Conservation (phyloP, 371 early-diverging fungal species). For the Chytridiales sp. region DNA sequence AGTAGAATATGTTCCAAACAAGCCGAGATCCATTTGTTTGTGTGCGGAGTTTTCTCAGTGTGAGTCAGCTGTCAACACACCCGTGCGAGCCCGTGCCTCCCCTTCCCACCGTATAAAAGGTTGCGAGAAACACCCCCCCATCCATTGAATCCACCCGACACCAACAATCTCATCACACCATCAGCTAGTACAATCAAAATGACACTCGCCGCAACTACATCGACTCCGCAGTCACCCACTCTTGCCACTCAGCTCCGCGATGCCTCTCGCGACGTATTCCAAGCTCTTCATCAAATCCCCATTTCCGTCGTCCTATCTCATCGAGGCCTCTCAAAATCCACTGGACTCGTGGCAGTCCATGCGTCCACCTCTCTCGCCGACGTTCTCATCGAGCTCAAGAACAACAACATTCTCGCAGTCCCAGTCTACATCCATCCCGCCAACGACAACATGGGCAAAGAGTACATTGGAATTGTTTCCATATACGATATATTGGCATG, state of each 20-base stretch:
- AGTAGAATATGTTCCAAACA: too few relatives aligned
- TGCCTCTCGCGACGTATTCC: conserved; percentile 6
- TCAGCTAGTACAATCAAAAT: neutral
- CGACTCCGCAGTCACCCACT: neutral
- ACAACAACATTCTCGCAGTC: conserved; percentile 39
- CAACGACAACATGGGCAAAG: neutral
- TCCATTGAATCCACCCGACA: neutral
- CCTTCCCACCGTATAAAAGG: neutral
- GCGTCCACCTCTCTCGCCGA: conserved; percentile 33
- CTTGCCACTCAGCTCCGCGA: neutral
- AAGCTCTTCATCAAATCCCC: conserved; percentile 18
- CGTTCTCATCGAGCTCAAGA: conserved; percentile 29
- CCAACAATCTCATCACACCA: neutral
- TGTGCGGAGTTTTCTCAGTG: too few relatives aligned
- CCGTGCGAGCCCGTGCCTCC: too few relatives aligned
- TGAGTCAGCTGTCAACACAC: too few relatives aligned
- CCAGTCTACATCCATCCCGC: conserved; percentile 31
- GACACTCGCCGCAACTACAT: neutral
- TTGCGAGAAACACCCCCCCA: neutral
- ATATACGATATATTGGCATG: conserved; percentile 29
- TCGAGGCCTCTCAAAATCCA: neutral
- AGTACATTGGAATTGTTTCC: conserved; percentile 22
- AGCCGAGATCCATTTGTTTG: too few relatives aligned
- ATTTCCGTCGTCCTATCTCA: conserved; percentile 24
- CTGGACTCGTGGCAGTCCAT: conserved; percentile 30